These are phyloP conservation scores for Cucurbita argyrosperma DNA, from an alignment of 306 rosid species.

Conservation along the genomic window DNA sequence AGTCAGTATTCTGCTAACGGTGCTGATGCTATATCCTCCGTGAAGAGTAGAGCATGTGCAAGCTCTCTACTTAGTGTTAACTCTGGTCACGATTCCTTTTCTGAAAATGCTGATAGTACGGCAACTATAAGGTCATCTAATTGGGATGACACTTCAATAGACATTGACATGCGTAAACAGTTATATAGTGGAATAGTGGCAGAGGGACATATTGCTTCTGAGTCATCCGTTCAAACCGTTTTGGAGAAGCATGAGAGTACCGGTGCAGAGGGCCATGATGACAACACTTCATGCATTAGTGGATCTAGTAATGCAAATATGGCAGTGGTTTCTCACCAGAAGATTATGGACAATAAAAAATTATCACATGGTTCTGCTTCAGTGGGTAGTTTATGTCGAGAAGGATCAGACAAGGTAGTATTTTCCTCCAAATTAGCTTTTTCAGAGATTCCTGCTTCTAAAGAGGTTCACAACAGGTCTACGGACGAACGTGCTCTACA, in stretches of 20 bases:
- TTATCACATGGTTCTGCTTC: slow-evolving; percentile 33
- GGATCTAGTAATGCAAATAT: slow-evolving; percentile 33
- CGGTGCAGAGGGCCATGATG: slow-evolving; percentile 42
- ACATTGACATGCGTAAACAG: slow-evolving; percentile 10
- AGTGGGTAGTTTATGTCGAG: slow-evolving; percentile 29
- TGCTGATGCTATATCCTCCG: slow-evolving; percentile 30
- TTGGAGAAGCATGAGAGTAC: slow-evolving; percentile 20
- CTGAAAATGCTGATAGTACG: slow-evolving; percentile 61
- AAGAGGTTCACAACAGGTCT: slow-evolving; percentile 23
- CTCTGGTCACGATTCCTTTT: slow-evolving; percentile 44
- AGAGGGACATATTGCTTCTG: slow-evolving; percentile 13
- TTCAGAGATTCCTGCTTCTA: slow-evolving; percentile 25
- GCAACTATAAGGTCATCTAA: slow-evolving; percentile 19
- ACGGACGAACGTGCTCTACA: slow-evolving; percentile 17
- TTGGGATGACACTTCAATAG: slow-evolving; percentile 10
- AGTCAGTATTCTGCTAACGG: slow-evolving; percentile 40
- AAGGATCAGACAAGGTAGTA: slow-evolving; percentile 27
- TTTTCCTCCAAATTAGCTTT: slow-evolving; percentile 21
- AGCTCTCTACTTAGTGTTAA: slow-evolving; percentile 30
- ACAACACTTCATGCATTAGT: slow-evolving; percentile 44
- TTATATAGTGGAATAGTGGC: slow-evolving; percentile 3
- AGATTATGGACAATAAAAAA: slow-evolving; percentile 19
- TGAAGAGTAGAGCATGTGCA: slow-evolving; percentile 40
- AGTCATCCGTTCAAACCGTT: slow-evolving; percentile 8
- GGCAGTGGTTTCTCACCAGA: slow-evolving; percentile 19